Evolutionary conservation across 2,329 filamentous ascomycete genomes (phyloP), one percentile per base, ranked within the genome.

Genomic region (Lecanosticta acicola): DNA sequence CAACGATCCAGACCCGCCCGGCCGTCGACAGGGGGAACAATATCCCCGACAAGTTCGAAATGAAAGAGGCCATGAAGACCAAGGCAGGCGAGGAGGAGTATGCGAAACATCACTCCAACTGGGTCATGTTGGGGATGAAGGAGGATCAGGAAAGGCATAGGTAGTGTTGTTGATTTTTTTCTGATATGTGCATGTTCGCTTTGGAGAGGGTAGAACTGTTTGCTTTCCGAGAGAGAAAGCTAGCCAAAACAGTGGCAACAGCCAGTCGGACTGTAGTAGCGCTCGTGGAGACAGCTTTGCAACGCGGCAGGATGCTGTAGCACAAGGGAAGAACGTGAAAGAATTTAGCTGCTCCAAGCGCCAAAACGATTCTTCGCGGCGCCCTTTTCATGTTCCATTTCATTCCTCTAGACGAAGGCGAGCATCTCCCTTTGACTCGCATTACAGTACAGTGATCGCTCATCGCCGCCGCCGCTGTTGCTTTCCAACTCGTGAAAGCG

Each of bases 81-180:
- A 65, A 66, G 56, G 61, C 66, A 45, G 64, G 63, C 2, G 62
- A 63, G 51, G 60, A 66, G 51, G 59, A 62, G 49, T 66, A 64
- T 59, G 61, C 61, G 18, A 65, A 60, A 50, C 51, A 65, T 59
- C 63, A 68, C 57, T 58, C 50, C 33, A 59, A 59, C 42, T 66
- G 64, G 64, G 59, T 64, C 11, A 47, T 47, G 41, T 55, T 66
- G 49, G 65, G 65, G 10, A 64, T 68, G 59, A 57, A 69, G 48
- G 59, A 58, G 26, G 67, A 69, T 51, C 54, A 62, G 49, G 63
- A 66, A 54, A 68, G 59, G 54, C 64, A 68, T 56, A 58, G 59
- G 50, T 49, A 34, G 32, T n/a, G n/a, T n/a, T n/a, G n/a, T n/a
- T n/a, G n/a, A n/a, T n/a, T n/a, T n/a, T n/a, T n/a, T n/a, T n/a